Base-by-base conservation (phyloP, 768 basidiomycete species). In the Leccinum truebloodii region DNA sequence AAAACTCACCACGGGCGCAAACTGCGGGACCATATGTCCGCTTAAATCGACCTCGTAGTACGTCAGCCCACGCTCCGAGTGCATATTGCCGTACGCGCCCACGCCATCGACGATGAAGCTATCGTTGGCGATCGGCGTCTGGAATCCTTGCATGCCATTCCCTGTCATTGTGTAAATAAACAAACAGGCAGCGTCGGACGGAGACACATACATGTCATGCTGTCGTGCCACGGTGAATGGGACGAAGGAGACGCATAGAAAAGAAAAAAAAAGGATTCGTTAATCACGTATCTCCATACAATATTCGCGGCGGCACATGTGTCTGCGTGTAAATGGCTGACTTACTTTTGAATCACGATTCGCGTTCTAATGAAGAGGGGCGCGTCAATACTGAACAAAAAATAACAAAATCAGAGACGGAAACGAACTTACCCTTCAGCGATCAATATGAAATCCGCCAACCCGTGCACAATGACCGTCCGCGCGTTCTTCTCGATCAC, bases 401-500 rank as follows among this genome's bases (percentile, higher is more conserved):
- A 13, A 34, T 3, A 37, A 39, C 37, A 37, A 37, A 16, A 37
- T 37, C 37, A 41, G 8, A 41, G 39, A 41, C 39, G 18, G 18
- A 41, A 26, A 63, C 16, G 22, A 49, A 70, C 83, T 59, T 61
- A 88, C 87, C 90, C 90, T 62, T 90, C 86, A 12, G 89, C 83
- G 54, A 92, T 89, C 41, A 90, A 76, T 59, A 89, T 79, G 66
- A 84, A 92, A 71, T 92, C 90, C 0, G 83, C 87, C 54, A 89
- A 76, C 0, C 90, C 90, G 54, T 92, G 89, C 4, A 85, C 79
- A 57, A 92, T 86, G 14, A 91, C 87, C 2, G 79, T 82, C 55
- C 88, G 78, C 55, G 83, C 75, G 71, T 79, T 90, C 78, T 89
- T 90, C 74, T 90, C 87, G 58, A 92, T 91, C 57, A 89, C 88